phyloP scores from a whole-genome alignment of 371 early-diverging fungal genomes.

The Phascolomyces articulosus region DNA sequence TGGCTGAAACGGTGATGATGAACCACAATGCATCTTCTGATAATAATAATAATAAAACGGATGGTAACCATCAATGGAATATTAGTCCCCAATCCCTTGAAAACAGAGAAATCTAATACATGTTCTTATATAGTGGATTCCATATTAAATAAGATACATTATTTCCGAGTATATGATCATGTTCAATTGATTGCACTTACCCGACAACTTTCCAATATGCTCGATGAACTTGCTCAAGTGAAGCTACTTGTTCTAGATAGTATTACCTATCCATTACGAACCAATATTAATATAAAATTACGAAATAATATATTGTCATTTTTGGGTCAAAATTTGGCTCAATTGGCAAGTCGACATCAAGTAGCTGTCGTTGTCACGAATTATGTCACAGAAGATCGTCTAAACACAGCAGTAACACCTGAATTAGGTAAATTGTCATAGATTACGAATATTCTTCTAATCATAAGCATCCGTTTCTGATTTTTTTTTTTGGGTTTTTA shows the following conservation, averaged over 20 bases:
- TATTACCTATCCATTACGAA: constrained; percentile 67
- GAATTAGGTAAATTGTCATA: constrained; percentile 11
- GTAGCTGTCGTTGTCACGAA: constrained; percentile 34
- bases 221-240: constrained; percentile 19
- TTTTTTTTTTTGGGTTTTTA: no score
- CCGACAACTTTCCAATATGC: constrained; percentile 51
- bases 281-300: constrained; percentile 48
- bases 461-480: not conserved
- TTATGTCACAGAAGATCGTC: constrained; percentile 14
- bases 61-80: constrained; percentile 3
- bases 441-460: not conserved
- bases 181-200: constrained; percentile 56
- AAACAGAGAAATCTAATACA: no score
- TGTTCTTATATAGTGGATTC: constrained; percentile 6
- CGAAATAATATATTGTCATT: constrained; percentile 49
- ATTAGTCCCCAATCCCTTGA: no score
- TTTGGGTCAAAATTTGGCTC: constrained; percentile 47
- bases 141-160: constrained; percentile 49
- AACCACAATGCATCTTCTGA: not conserved
- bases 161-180: constrained; percentile 54
- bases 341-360: constrained; percentile 54
- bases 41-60: not conserved
- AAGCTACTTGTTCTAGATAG: constrained; percentile 67
- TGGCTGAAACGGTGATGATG: not conserved
- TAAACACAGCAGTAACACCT: constrained; percentile 16